Conservation (phyloP, 2,329 filamentous ascomycete species). For the Dryadomyces quercivorus region DNA sequence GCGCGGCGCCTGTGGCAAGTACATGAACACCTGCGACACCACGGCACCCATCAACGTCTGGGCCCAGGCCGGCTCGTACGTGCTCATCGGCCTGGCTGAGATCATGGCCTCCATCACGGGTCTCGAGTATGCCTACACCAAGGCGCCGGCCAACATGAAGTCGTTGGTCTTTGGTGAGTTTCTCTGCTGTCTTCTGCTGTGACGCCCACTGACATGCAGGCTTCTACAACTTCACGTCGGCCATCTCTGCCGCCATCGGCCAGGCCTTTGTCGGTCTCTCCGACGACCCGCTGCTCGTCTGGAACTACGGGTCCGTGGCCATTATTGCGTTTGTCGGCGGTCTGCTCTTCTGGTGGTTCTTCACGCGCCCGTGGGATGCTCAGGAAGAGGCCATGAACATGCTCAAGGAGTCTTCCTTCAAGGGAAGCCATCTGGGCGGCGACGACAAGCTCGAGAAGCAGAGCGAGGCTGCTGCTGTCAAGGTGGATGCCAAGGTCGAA, state of each 20-base stretch:
- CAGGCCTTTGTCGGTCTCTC: constrained; percentile 32
- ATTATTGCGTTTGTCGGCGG: constrained; percentile 52
- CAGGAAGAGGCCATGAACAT: constrained; percentile 3
- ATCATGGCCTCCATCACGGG: constrained; percentile 40
- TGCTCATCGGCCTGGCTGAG: constrained; percentile 36
- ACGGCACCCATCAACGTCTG: constrained; percentile 44
- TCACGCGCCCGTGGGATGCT: neutral
- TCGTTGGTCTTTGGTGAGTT: constrained; percentile 37
- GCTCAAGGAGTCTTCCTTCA: neutral
- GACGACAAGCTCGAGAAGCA: neutral
- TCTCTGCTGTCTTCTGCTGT: neutral
- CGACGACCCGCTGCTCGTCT: constrained; percentile 53
- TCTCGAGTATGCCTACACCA: constrained; percentile 65
- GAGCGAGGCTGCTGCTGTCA: too few species aligned
- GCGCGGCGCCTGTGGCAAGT: constrained; percentile 44
- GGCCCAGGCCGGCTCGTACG: constrained; percentile 39
- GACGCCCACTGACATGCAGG: constrained; percentile 30
- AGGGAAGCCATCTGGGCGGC: neutral
- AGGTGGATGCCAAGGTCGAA: too few species aligned
- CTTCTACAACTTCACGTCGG: constrained; percentile 15
- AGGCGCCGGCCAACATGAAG: constrained; percentile 65
- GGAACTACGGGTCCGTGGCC: constrained; percentile 61
- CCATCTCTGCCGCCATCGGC: constrained; percentile 54
- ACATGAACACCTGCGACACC: constrained; percentile 1
- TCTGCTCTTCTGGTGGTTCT: constrained; percentile 47